Evolutionary conservation across 441 rosid species (phyloP), one percentile per base, ranked within the genome.

Genomic region (Erodium moschatum): DNA sequence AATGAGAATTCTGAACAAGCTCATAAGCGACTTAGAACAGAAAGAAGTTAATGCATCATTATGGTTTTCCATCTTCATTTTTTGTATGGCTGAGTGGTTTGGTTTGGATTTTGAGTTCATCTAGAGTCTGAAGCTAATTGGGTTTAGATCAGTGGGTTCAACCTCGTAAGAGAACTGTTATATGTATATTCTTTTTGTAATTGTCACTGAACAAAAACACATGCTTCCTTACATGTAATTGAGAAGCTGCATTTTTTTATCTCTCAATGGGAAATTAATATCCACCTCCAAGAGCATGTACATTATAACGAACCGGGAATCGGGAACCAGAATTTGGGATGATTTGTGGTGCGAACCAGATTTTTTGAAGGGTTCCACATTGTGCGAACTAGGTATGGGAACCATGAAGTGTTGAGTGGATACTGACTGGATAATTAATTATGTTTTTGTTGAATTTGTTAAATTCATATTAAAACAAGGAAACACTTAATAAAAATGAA

Each of bases 21-120:
- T 69, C 76, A 52, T 60, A 90, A 86, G 82, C 82, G 84, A 73
- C 85, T 38, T 19, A 80, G 85, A 73, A 81, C 74, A 72, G 81
- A 80, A 70, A 79, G 69, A 71, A 71, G 76, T 74, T 83, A 78
- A 79, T 56, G 68, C 56, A 38, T 65, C 42, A 12, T 52, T 68
- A 65, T 31, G 60, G 67, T 66, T 67, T 70, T 61, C 38, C 63
- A 62, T 10, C 68, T 67, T 63, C 27, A 11, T 62, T 21, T 44
- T 61, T 68, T 66, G 24, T 31, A 69, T 69, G 20, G 75, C 69
- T 44, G 65, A 29, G 27, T 16, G 27, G 20, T 8, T 54, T 65
- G 20, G 67, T 60, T 35, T 62, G 24, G 48, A 58, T 66, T 77
- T 69, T 69, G 58, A 65, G 61, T 76, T 72, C 31, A 29, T 29